Conservation (phyloP, 257 asterid genomes). For the Fraxinus americana region DNA sequence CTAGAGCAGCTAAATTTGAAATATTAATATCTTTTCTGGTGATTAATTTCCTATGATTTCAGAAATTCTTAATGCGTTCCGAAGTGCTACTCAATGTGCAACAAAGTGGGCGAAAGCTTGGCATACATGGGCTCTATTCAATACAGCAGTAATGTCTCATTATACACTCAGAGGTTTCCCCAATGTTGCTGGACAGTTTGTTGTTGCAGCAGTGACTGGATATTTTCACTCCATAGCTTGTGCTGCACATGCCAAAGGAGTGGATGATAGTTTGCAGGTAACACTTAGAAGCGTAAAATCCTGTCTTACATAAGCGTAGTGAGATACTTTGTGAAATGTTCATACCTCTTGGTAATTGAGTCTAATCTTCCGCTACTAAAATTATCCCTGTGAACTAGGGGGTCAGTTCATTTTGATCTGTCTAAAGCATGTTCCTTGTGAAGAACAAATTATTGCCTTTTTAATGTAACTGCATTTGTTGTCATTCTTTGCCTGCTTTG, state of each 20-base stretch:
- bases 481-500: conserved; percentile 14
- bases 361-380: background rate
- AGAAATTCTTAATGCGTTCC: conserved; percentile 90
- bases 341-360: conserved; percentile 1
- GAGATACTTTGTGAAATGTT: conserved; percentile 18
- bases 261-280: conserved; percentile 98
- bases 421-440: conserved; percentile 5
- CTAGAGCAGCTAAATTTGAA: conserved; percentile 17
- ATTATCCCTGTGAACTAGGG: background rate
- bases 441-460: background rate
- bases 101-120: conserved; percentile 95
- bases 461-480: conserved; percentile 5
- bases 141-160: conserved; percentile 98
- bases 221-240: conserved; percentile 98
- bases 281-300: conserved; percentile 8
- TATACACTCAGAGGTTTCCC: conserved; percentile 77
- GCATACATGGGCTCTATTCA: conserved; percentile 99
- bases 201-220: conserved; percentile 96
- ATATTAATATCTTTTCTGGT: conserved; percentile 2
- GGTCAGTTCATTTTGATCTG: conserved; percentile 17
- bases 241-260: conserved; percentile 97
- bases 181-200: conserved; percentile 71
- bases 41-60: conserved; percentile 33
- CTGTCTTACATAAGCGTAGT: conserved; percentile 12
- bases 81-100: conserved; percentile 83